Evolutionary conservation across 352 stramenopile genomes (phyloP).

Genomic region (Phytophthora citricola): DNA sequence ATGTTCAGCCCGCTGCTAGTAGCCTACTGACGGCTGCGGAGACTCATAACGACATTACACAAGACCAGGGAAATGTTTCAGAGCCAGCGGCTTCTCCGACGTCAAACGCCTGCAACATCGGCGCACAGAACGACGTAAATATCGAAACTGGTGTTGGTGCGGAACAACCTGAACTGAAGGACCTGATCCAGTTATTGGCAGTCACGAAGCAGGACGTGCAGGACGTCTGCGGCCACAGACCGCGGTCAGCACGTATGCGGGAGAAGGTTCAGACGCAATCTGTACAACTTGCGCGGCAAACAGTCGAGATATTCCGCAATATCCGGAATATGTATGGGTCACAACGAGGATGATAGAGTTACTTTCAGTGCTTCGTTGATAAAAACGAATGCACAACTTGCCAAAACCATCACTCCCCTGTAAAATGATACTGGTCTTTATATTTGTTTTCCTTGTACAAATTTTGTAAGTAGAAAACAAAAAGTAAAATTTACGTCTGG

Average conservation of each 20-base stretch:
- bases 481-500: too few species aligned
- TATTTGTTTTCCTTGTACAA: too few species aligned
- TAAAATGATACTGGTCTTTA: too few species aligned
- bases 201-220: conserved; percentile 55
- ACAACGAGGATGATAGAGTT: conserved; percentile 24
- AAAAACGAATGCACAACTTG: not conserved
- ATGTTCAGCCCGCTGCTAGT: too few species aligned
- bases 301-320: conserved; percentile 71
- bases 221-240: conserved; percentile 58
- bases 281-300: conserved; percentile 61
- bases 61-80: too few species aligned
- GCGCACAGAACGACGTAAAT: conserved; percentile 6
- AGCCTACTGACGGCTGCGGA: too few species aligned
- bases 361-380: not conserved
- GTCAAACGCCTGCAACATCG: not conserved
- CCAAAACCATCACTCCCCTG: too few species aligned
- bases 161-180: conserved; percentile 56
- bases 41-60: too few species aligned
- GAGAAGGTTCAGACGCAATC: conserved; percentile 75
- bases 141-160: conserved; percentile 7
- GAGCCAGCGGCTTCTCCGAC: too few species aligned
- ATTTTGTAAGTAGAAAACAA: too few species aligned
- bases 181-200: conserved; percentile 68
- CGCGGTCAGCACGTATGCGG: conserved; percentile 69
- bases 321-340: conserved; percentile 54